Conservation (phyloP, 2,329 filamentous ascomycete genomes). For the Xylariales sp. region DNA sequence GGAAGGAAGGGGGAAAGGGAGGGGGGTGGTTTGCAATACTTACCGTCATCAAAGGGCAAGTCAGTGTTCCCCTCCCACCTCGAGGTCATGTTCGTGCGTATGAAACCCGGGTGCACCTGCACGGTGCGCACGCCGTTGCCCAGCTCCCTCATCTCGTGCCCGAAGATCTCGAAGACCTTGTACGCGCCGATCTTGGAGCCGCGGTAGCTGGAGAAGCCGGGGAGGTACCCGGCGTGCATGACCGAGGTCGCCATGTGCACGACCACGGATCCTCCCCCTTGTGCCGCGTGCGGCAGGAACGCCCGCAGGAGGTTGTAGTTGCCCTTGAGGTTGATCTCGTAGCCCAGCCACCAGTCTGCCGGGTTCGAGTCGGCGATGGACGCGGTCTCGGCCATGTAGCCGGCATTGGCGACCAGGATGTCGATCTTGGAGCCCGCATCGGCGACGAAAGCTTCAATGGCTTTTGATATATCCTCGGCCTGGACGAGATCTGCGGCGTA, state of each 20-base stretch:
- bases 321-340: conserved; percentile 19
- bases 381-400: conserved; percentile 12
- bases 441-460: not conserved
- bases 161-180: conserved; percentile 11
- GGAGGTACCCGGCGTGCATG: conserved; percentile 7
- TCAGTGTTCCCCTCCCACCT: not conserved
- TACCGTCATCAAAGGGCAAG: conserved; percentile 5
- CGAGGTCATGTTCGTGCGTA: conserved; percentile 8
- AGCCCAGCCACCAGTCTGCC: conserved; percentile 19
- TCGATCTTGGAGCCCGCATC: conserved; percentile 13
- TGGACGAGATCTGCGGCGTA: conserved; percentile 1
- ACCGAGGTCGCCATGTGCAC: conserved; percentile 18
- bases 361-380: conserved; percentile 13
- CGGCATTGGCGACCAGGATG: conserved; percentile 24
- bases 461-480: not conserved
- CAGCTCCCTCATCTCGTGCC: conserved; percentile 7
- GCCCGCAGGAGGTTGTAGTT: conserved; percentile 14
- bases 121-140: conserved; percentile 4
- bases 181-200: conserved; percentile 10
- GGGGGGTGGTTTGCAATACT: too few relatives aligned
- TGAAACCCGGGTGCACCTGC: conserved; percentile 6
- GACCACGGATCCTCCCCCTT: conserved; percentile 16
- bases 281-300: conserved; percentile 12
- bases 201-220: conserved; percentile 7
- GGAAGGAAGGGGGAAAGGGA: too few relatives aligned